Base-by-base conservation (phyloP, 345 rosid genomes). In the Populus tremula region DNA sequence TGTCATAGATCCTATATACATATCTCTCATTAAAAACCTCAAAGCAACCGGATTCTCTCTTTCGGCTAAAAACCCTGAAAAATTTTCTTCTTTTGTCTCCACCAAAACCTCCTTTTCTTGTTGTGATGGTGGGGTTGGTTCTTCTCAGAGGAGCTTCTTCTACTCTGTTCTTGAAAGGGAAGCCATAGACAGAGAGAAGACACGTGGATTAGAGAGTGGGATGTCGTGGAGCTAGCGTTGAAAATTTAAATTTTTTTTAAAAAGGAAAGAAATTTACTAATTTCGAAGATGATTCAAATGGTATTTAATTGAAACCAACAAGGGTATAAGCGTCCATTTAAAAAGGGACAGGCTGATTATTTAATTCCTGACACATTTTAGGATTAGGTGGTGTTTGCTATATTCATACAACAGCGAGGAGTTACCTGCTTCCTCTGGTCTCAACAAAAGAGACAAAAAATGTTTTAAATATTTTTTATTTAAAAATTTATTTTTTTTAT, bases 1-100 rank as follows among this genome's bases (percentile, higher is more conserved):
- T 67, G 90, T 80, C 93, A 87, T 85, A 67, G 89, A 83, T 71
- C 78, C 86, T 70, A 80, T 71, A 73, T 80, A 84, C 93, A 90
- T 87, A 81, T 80, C 81, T 75, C 65, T n/a, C 69, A 36, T 59
- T 59, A 25, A 59, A 56, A n/a, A 9, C 27, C 29, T n/a, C 13
- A 29, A 39, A 43, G 53, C 33, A 20, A 39, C 4, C 54, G 31
- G 10, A 38, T 14, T 23, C 54, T 25, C 72, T 38, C 43, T 23
- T 41, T 21, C 7, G 20, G 20, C 21, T 33, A 3, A 33, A 72
- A 72, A 36, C 23, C 50, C 62, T 69, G 3, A 29, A 13, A 27
- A 14, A 8, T 12, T 14, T 25, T 27, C 63, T 12, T 31, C 21
- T 45, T 45, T 35, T 18, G 35, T 56, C 76, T 59, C 56, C 65